Evolutionary conservation across 2,329 filamentous ascomycete species (phyloP).

Genomic region (Talaromyces sp.): DNA sequence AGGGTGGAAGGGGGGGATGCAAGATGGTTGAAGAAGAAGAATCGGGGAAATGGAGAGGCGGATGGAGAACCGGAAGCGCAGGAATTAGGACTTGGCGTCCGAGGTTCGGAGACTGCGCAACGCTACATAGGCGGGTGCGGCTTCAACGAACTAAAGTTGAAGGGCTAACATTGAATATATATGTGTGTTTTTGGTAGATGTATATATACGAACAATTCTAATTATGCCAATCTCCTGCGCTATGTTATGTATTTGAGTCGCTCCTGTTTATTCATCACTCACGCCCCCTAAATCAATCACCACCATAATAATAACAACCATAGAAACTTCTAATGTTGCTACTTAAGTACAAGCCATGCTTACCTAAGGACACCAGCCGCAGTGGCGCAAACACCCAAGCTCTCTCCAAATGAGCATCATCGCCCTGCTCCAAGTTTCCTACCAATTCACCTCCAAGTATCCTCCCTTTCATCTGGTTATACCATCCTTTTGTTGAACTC

Average conservation of each 20-base stretch:
- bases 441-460: constrained; percentile 4
- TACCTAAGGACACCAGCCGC: constrained; percentile 22
- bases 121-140: neutral
- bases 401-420: constrained; percentile 23
- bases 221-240: too few relatives aligned
- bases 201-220: too few relatives aligned
- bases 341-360: neutral
- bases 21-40: constrained; percentile 9
- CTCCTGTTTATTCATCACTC: neutral
- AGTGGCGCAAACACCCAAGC: constrained; percentile 20
- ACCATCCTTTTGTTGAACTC: neutral
- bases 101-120: constrained; percentile 32
- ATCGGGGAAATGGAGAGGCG: constrained; percentile 29
- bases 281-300: too few relatives aligned
- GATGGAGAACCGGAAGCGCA: constrained; percentile 25
- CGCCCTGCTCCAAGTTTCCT: constrained; percentile 14
- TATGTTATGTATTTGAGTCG: too few relatives aligned
- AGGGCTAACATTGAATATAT: too few relatives aligned
- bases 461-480: neutral
- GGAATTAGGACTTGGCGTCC: constrained; percentile 27
- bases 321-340: too few relatives aligned
- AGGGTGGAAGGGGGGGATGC: constrained; percentile 15
- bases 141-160: neutral
- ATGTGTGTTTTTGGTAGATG: too few relatives aligned
- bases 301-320: too few relatives aligned